Base-by-base conservation (phyloP, 805 yeast genomes). In the Deakozyma indianensis region DNA sequence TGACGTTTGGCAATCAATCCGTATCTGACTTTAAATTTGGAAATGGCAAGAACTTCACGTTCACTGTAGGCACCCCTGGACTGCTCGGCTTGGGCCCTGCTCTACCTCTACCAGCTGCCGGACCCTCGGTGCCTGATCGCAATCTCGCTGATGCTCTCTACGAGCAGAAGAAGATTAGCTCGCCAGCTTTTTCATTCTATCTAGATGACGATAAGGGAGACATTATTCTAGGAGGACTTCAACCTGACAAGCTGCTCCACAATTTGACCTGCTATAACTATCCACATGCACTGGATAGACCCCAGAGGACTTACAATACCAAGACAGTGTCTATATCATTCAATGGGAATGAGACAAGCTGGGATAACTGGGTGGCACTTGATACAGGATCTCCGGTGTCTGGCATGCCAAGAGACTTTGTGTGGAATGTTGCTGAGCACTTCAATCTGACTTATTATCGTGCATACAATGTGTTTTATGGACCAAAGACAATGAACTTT, bases 371-470 rank as follows among this genome's bases (percentile, higher is more conserved):
- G 35, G 54, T 50, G 15, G 54, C 55, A 5, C 54, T 60, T 22
- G 65, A 60, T 46, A 58, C 63, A 7, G 65, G 65, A 22, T 54
- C 61, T 3, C 63, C 63, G 7, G 53, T 58, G 47, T 48, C 52
- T 22, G 54, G 54, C 45, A 48, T 59, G 22, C 63, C 65, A 5
- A 52, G 55, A 14, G 54, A 51, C 5, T 56, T 59, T 42, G 63
- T 57, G 15, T 49, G 56, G 21, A 43, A 51, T 43, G 50, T 60
- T 20, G 63, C 59, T 41, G 46, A 51, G 44, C 28, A 47, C 41
- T 52, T 53, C 42, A 50, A 51, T 41, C 47, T 59, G 25, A 50
- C 53, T 24, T 51, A 48, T 47, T 49, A 57, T 44, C 45, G 42
- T 22, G 45, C 49, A 35, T 55, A 56, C 49, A 54, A 53, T 28